Percentiles rank a stretch among this genome's conserved stretches.
These are phyloP conservation scores for Chenopodium formosanum DNA, from an alignment of 148 eudicot species.

Conservation along the genomic window DNA sequence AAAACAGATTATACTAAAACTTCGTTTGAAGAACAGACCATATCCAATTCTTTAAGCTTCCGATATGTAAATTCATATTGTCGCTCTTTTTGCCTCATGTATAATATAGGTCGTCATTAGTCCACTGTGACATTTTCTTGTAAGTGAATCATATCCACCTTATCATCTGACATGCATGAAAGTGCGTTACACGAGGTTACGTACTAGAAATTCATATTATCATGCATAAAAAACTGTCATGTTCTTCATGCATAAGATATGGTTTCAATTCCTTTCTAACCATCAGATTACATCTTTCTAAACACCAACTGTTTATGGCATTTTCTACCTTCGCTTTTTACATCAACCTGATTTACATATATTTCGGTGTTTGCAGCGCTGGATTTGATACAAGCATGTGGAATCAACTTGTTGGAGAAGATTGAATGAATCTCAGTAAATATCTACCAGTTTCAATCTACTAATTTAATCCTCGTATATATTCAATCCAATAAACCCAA, in stretches of 20 bases:
- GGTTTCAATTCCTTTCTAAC: background rate
- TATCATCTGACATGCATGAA: background rate
- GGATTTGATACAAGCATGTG: conserved; percentile 62
- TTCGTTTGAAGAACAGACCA: no score
- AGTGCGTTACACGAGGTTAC: background rate
- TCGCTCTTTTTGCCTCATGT: no score
- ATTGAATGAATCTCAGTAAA: conserved; percentile 27
- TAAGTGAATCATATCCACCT: no score
- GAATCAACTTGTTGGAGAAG: conserved; percentile 71
- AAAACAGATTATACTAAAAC: no score
- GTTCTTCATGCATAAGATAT: background rate
- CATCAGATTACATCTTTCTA: background rate
- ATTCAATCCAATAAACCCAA: background rate
- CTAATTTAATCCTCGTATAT: background rate
- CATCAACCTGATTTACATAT: background rate
- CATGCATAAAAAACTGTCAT: background rate
- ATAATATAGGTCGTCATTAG: no score
- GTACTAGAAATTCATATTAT: background rate
- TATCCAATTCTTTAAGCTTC: no score
- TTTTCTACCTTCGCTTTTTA: background rate
- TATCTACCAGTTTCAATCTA: background rate
- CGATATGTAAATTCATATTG: no score
- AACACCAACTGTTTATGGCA: background rate
- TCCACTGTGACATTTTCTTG: no score
- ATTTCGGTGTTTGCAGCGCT: conserved; percentile 48